phyloP scores from a whole-genome alignment of 1,284 basidiomycete genomes.

The Malassezia japonica region DNA sequence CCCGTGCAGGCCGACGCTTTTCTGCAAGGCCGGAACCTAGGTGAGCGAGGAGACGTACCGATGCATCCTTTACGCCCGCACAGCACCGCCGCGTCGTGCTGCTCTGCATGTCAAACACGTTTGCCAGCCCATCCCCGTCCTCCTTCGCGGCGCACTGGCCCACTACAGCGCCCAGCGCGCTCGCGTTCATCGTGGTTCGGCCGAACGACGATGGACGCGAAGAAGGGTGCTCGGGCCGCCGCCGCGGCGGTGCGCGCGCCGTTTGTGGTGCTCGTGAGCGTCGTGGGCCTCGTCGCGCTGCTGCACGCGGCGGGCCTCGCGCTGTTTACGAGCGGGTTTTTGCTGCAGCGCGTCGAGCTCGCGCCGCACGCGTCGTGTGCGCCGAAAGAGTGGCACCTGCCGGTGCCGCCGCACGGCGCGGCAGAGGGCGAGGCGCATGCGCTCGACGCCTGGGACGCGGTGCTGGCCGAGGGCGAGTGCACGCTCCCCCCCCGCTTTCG shows the following conservation, averaged over 20 bases:
- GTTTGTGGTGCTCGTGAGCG: conserved; percentile 21
- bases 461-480: conserved; percentile 28
- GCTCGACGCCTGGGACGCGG: conserved; percentile 23
- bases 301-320: conserved; percentile 27
- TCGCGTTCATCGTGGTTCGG: not conserved
- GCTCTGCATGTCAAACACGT: conserved; percentile 23
- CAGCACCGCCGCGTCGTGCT: conserved; percentile 1
- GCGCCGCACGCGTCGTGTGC: conserved; percentile 13
- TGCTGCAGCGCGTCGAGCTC: conserved; percentile 37
- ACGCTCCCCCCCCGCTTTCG: conserved; percentile 25
- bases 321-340: conserved; percentile 42
- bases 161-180: not conserved
- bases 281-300: conserved; percentile 23
- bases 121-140: conserved; percentile 26
- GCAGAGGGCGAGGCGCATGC: conserved; percentile 13
- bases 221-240: not conserved
- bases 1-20: conserved; percentile 19
- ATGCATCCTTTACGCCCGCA: conserved; percentile 9
- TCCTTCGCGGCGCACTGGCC: not conserved
- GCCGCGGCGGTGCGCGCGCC: conserved; percentile 9
- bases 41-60: too few relatives aligned
- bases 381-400: conserved; percentile 10
- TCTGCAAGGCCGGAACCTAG: too few relatives aligned
- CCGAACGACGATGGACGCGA: not conserved
- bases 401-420: conserved; percentile 15